A percentile compares a stretch with the other conserved stretches of the same genome.
Evolutionary conservation across 495 filamentous ascomycete genomes (phyloP).

Genomic region (Aspergillus nidulans): DNA sequence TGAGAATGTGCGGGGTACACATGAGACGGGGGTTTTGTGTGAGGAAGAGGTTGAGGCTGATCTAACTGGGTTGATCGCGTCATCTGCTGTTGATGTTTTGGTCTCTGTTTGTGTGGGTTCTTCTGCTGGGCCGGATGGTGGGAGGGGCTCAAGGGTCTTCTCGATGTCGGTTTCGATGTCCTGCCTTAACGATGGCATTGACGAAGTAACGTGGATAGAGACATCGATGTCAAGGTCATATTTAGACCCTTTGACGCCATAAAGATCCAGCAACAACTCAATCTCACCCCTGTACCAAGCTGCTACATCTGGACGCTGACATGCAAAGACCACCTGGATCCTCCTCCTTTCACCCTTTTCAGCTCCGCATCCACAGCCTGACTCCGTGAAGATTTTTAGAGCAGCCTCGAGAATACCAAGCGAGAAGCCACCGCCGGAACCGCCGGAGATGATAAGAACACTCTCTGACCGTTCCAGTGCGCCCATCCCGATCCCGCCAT

Average conservation of each 20-base stretch:
- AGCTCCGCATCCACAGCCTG: not conserved
- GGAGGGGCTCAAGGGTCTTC: conserved; percentile 10
- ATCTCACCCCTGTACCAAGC: conserved; percentile 29
- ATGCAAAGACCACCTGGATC: conserved; percentile 34
- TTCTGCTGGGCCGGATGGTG: too few relatives aligned
- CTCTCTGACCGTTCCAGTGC: conserved; percentile 28
- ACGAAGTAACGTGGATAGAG: conserved; percentile 22
- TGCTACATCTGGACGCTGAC: conserved; percentile 20
- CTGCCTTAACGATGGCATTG: not conserved
- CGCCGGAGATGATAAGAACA: conserved; percentile 49
- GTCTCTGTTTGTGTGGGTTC: too few relatives aligned
- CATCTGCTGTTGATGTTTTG: too few relatives aligned
- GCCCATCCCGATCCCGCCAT: conserved; percentile 37
- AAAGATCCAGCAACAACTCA: conserved; percentile 7
- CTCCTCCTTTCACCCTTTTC: not conserved
- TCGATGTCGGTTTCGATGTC: not conserved
- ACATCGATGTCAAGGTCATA: conserved; percentile 9
- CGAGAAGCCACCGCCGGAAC: conserved; percentile 50
- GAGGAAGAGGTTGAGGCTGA: conserved; percentile 12
- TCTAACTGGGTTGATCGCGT: not conserved
- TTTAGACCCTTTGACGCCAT: not conserved
- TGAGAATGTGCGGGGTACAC: not conserved
- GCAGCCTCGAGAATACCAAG: conserved; percentile 15
- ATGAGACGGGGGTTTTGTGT: not conserved
- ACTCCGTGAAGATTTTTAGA: not conserved